These are phyloP conservation scores for Paecilomyces fulvus DNA, from an alignment of 2,329 filamentous ascomycete genomes.

Conservation along the genomic window DNA sequence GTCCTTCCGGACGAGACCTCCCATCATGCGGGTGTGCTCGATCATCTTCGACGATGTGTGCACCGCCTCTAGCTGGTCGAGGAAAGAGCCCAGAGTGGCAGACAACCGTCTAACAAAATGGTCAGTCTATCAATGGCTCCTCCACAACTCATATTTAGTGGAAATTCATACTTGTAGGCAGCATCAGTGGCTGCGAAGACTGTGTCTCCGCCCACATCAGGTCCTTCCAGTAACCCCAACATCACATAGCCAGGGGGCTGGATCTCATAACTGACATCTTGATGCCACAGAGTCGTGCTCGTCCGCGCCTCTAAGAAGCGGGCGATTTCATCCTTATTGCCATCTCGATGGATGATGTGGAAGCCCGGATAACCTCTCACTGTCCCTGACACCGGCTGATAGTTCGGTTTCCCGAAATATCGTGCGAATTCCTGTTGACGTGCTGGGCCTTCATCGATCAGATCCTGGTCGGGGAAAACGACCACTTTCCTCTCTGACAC, in stretches of 20 bases:
- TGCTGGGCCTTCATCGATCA: conserved; percentile 37
- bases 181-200: conserved; percentile 38
- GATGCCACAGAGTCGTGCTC: conserved; percentile 42
- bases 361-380: conserved; percentile 36
- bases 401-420: conserved; percentile 39
- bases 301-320: conserved; percentile 36
- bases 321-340: conserved; percentile 35
- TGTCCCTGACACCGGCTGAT: conserved; percentile 37
- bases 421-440: conserved; percentile 37
- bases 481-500: conserved; percentile 58
- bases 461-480: conserved; percentile 45
- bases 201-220: conserved; percentile 43
- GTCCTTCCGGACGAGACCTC: conserved; percentile 37
- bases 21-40: conserved; percentile 31
- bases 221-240: conserved; percentile 41
- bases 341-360: conserved; percentile 39
- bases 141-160: not conserved
- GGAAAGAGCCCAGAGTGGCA: conserved; percentile 40
- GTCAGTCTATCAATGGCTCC: conserved; percentile 1
- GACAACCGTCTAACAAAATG: conserved; percentile 30
- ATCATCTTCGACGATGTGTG: conserved; percentile 40
- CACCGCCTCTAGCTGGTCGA: conserved; percentile 26
- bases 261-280: conserved; percentile 42
- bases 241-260: conserved; percentile 42
- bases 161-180: conserved; percentile 34